phyloP scores from a whole-genome alignment of 768 basidiomycete species.

The Terana coerulea region DNA sequence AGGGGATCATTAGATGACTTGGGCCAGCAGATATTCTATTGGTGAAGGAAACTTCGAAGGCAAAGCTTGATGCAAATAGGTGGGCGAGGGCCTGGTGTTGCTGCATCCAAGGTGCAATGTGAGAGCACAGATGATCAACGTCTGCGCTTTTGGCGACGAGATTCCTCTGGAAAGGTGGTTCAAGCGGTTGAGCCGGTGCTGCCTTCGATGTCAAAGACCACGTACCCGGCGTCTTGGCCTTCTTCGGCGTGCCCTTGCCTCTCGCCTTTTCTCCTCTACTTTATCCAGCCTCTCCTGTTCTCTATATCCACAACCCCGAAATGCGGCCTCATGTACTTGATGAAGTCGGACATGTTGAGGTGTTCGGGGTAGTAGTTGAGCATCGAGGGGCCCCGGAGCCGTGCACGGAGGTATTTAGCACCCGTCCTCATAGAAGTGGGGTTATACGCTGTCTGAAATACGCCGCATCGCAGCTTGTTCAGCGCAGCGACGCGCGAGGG shows the following conservation, averaged over 20 bases:
- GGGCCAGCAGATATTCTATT: too few relatives aligned
- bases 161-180: too few relatives aligned
- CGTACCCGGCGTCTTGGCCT: conserved; percentile 67
- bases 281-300: conserved; percentile 65
- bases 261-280: conserved; percentile 63
- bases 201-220: too few relatives aligned
- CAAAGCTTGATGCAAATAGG: too few relatives aligned
- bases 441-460: conserved; percentile 90
- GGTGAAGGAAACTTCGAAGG: too few relatives aligned
- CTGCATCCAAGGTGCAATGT: too few relatives aligned
- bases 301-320: conserved; percentile 54
- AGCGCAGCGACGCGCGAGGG: conserved; percentile 58
- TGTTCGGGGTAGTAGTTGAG: conserved; percentile 72
- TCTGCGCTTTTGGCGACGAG: too few relatives aligned
- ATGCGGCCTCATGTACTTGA: conserved; percentile 26
- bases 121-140: too few relatives aligned
- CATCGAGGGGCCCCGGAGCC: conserved; percentile 85
- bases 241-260: conserved; percentile 83
- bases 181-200: too few relatives aligned
- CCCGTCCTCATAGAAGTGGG: conserved; percentile 79
- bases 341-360: conserved; percentile 54
- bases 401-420: conserved; percentile 83
- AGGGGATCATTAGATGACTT: too few relatives aligned
- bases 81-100: too few relatives aligned
- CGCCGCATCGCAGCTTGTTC: conserved; percentile 56